phyloP scores from a whole-genome alignment of 495 filamentous ascomycete genomes.

The Daldinia childiae region DNA sequence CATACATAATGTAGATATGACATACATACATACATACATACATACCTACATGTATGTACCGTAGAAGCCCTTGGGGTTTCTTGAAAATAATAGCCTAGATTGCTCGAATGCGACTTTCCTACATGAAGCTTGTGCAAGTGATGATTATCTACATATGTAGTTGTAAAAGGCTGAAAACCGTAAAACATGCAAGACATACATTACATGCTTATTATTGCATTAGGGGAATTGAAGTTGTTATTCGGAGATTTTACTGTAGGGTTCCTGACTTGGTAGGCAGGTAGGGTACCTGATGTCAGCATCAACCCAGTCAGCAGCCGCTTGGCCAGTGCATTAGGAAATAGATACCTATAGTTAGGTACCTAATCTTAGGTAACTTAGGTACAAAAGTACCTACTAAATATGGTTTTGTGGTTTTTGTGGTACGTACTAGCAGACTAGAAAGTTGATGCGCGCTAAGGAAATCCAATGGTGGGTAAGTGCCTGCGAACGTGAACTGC shows the following conservation, averaged over 20 bases:
- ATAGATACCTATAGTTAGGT: too few relatives aligned
- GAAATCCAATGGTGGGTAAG: conserved; percentile 33
- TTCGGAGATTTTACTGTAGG: conserved; percentile 21
- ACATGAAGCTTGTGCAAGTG: not conserved
- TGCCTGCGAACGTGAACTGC: conserved; percentile 29
- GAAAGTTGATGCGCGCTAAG: conserved; percentile 31
- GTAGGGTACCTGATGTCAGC: not conserved
- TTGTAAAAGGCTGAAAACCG: not conserved
- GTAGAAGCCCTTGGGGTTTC: not conserved
- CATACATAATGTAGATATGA: conserved; percentile 1
- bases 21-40: too few relatives aligned
- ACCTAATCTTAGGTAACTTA: too few relatives aligned
- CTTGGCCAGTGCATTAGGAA: conserved; percentile 25
- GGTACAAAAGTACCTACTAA: not conserved
- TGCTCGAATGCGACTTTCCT: not conserved
- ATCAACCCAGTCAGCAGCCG: conserved; percentile 26
- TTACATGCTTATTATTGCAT: conserved; percentile 21
- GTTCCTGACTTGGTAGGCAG: conserved; percentile 2
- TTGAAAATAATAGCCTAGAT: conserved; percentile 3
- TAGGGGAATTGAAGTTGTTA: conserved; percentile 23
- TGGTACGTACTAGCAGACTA: conserved; percentile 14
- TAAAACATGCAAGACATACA: conserved; percentile 5
- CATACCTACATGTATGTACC: too few relatives aligned
- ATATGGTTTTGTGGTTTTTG: not conserved
- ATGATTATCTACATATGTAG: not conserved